These are phyloP conservation scores for Pseudocercospora ulei DNA, from an alignment of 2,329 filamentous ascomycete genomes.

Conservation along the genomic window DNA sequence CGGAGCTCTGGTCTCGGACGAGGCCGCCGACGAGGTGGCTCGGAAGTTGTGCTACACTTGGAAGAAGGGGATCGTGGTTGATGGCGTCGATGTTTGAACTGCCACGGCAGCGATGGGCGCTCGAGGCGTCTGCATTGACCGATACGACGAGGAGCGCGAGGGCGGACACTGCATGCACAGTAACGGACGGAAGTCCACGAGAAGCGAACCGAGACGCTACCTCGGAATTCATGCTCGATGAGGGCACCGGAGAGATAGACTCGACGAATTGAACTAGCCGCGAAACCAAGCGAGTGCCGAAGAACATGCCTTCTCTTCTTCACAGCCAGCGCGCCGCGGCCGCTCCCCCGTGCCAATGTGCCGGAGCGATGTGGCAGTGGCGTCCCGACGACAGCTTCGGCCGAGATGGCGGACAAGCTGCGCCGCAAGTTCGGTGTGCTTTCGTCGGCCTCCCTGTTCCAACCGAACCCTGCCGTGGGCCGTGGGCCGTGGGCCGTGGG, in stretches of 20 bases:
- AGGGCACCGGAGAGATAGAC: constrained; percentile 8
- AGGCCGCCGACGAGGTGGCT: constrained; percentile 64
- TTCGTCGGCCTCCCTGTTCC: too few species aligned
- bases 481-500: too few species aligned
- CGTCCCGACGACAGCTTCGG: too few species aligned
- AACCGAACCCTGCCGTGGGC: too few species aligned
- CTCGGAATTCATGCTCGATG: constrained; percentile 18
- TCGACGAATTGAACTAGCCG: constrained; percentile 12
- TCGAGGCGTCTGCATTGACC: constrained; percentile 3
- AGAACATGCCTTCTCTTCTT: neutral
- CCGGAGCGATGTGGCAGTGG: too few species aligned
- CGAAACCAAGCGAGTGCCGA: constrained; percentile 18
- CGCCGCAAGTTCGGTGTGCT: too few species aligned
- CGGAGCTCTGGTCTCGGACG: constrained; percentile 68
- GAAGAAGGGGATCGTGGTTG: constrained; percentile 75
- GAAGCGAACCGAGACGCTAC: constrained; percentile 17
- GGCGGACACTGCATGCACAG: constrained; percentile 13
- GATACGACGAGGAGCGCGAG: constrained; percentile 4
- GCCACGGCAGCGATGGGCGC: constrained; percentile 1
- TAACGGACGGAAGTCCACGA: constrained; percentile 9
- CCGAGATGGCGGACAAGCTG: too few species aligned
- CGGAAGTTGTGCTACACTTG: constrained; percentile 70
- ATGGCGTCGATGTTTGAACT: constrained; percentile 70
- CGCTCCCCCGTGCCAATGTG: too few species aligned
- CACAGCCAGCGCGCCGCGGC: too few species aligned